These are phyloP conservation scores for Lentinula detonsa DNA, from an alignment of 768 basidiomycete species.

Conservation along the genomic window DNA sequence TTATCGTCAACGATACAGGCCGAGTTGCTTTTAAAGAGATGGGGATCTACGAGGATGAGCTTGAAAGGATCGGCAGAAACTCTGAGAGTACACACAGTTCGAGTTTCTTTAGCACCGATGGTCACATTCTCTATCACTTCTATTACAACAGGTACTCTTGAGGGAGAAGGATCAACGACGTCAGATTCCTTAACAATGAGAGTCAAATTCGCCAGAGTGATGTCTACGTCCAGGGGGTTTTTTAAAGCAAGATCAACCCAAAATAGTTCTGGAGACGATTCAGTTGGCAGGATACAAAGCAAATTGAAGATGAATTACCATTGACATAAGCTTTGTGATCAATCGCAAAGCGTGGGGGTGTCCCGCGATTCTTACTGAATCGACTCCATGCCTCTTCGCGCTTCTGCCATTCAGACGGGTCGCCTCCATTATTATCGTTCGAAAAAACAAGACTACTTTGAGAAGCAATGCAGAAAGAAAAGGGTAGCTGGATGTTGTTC, in stretches of 20 bases:
- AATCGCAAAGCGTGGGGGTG: slow-evolving; percentile 45
- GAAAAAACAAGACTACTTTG: slow-evolving; percentile 55
- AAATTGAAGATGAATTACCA: slow-evolving; percentile 34
- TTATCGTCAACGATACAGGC: slow-evolving; percentile 49
- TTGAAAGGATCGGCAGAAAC: background rate
- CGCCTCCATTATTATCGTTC: slow-evolving; percentile 39
- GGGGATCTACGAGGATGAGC: slow-evolving; percentile 39
- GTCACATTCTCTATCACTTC: slow-evolving; percentile 57
- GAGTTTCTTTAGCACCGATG: slow-evolving; percentile 58
- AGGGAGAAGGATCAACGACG: slow-evolving; percentile 21
- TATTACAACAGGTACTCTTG: slow-evolving; percentile 41
- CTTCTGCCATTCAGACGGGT: slow-evolving; percentile 48
- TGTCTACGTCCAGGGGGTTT: slow-evolving; percentile 71
- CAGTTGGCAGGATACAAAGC: background rate
- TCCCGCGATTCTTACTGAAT: slow-evolving; percentile 53
- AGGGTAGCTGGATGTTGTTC: slow-evolving; percentile 50
- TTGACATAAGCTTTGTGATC: slow-evolving; percentile 57
- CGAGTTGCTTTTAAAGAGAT: slow-evolving; percentile 51
- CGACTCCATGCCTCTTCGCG: slow-evolving; percentile 61
- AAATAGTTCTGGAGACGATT: slow-evolving; percentile 50
- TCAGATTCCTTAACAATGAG: slow-evolving; percentile 41
- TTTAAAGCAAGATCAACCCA: slow-evolving; percentile 67
- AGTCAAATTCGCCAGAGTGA: slow-evolving; percentile 61
- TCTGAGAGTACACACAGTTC: slow-evolving; percentile 40
- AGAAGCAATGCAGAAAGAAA: slow-evolving; percentile 56